phyloP scores from a whole-genome alignment of 2,329 filamentous ascomycete species.

The Hymenoscyphus linearis region DNA sequence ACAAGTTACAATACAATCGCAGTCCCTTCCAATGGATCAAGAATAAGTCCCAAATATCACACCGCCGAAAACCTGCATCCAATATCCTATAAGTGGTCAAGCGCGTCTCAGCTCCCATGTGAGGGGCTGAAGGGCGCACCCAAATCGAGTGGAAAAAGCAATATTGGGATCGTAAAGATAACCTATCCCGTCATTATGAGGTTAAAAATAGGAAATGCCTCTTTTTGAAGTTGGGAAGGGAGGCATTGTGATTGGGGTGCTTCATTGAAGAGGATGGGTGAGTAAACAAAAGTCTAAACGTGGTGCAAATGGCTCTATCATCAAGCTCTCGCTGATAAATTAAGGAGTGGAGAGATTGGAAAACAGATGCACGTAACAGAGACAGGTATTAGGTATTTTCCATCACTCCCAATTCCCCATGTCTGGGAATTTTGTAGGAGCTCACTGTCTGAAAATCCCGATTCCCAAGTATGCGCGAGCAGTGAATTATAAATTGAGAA shows the following conservation, averaged over 20 bases:
- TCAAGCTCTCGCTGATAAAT: too few relatives aligned
- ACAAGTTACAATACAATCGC: background rate
- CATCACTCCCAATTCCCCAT: too few relatives aligned
- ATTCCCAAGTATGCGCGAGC: too few relatives aligned
- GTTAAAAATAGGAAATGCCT: background rate
- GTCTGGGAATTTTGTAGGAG: too few relatives aligned
- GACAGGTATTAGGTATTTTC: too few relatives aligned
- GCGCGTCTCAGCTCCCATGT: background rate
- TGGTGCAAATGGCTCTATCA: too few relatives aligned
- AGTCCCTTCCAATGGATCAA: background rate
- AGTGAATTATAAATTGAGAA: background rate
- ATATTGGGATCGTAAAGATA: background rate
- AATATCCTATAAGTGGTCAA: background rate
- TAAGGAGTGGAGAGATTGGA: too few relatives aligned
- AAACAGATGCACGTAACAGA: too few relatives aligned
- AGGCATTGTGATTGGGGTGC: background rate
- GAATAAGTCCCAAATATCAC: background rate
- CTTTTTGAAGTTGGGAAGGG: background rate
- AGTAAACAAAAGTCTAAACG: background rate
- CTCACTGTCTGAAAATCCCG: too few relatives aligned
- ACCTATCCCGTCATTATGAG: background rate
- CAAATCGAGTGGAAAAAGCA: background rate
- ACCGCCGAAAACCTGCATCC: background rate
- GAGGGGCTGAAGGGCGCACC: background rate
- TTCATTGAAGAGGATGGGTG: background rate